A percentile compares a stretch with the other conserved stretches of the same genome.
phyloP scores from a whole-genome alignment of 176 grass and related monocot species.

The Stipa capillata region DNA sequence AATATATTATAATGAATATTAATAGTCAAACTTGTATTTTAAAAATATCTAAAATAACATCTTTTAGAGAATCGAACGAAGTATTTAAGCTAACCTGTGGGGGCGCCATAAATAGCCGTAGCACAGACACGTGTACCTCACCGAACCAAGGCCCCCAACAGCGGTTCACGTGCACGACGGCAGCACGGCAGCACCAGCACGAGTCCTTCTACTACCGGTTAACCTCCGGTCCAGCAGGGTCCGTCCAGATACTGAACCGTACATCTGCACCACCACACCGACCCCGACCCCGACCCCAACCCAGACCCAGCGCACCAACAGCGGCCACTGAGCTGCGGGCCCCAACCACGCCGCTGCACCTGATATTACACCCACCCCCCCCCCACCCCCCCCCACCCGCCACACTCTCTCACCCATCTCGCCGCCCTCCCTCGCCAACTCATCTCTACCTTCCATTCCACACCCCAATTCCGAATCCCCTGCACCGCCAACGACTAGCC shows the following conservation, averaged over 20 bases:
- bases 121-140: neutral
- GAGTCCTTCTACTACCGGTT: neutral
- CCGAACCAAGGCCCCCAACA: neutral
- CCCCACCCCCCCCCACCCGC: neutral
- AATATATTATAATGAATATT: too few species aligned
- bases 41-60: too few species aligned
- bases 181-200: too few species aligned
- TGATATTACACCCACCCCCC: slow-evolving; percentile 7
- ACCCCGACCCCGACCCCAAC: neutral
- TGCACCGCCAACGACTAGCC: neutral
- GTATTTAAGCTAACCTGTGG: too few species aligned
- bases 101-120: neutral
- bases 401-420: neutral
- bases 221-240: neutral
- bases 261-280: too few species aligned
- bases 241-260: too few species aligned
- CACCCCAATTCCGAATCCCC: neutral
- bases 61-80: too few species aligned
- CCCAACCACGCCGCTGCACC: slow-evolving; percentile 24
- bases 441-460: neutral
- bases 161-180: neutral
- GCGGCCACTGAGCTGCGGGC: neutral
- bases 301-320: neutral
- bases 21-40: too few species aligned
- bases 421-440: neutral